Base-by-base conservation (phyloP, 2,329 filamentous ascomycete species). In the Dothistroma septosporum region DNA sequence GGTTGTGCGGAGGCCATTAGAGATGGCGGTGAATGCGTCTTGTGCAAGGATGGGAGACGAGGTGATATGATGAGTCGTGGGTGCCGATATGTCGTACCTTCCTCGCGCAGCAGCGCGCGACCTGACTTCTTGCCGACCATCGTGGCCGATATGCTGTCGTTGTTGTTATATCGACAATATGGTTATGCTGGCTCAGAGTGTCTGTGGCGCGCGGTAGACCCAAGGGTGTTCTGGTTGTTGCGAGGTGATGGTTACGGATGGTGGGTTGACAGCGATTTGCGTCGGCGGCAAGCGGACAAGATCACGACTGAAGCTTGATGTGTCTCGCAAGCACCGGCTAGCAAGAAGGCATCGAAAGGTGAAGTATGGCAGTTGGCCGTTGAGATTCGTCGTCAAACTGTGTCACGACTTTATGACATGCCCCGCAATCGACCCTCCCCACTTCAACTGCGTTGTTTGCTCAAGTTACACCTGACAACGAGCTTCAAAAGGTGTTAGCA, bases 71-170 rank as follows among this genome's bases (percentile, higher is more conserved):
- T 32, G 44, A 53, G 55, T 58, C 48, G 22, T n/a, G n/a, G n/a
- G n/a, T 57, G 31, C 57, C 47, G 58, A 61, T 49, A 52, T 63
- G 53, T 57, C 69, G 60, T 75, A 80, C 79, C 79, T 72, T 88
- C 84, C 75, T 87, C 85, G 72, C 82, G 77, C 68, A 85, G 76
- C 68, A 84, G 81, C 65, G 84, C 83, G 72, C 83, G 83, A 57
- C 84, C 84, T 37, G 84, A 87, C 70, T 87, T 87, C 74, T 87
- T 88, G 64, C 84, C 84, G 48, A 87, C 85, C 85, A 87, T 87
- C 50, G 61, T 77, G 72, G 56, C 53, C 11, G 35, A 54, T 57
- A 44, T 33, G 46, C 12, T 61, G 46, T 46, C 55, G 55, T 41
- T 61, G 46, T 46, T 58, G 55, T 41, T 28, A 1, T 44, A 47